Evolutionary conservation across 805 yeast species (phyloP).

Genomic region (Zygosaccharomyces kombuchaensis): DNA sequence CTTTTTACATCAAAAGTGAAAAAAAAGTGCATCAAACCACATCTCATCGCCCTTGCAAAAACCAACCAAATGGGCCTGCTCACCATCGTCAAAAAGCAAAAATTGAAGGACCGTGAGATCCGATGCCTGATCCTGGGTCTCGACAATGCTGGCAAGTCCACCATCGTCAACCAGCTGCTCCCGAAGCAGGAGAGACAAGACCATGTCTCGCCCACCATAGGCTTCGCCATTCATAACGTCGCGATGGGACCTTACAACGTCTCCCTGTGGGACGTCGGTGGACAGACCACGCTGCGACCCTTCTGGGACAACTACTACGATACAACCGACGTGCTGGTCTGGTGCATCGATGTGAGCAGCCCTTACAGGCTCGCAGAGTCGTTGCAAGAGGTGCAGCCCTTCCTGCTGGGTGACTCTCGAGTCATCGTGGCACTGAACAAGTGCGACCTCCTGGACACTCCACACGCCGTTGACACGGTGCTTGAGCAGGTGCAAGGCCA

Average conservation of each 20-base stretch:
- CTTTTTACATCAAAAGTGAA: constrained; percentile 3
- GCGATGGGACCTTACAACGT: constrained; percentile 26
- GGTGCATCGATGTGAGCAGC: constrained; percentile 75
- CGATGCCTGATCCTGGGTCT: constrained; percentile 76
- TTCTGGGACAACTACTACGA: constrained; percentile 95
- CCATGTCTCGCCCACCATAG: constrained; percentile 82
- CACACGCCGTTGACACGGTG: neutral
- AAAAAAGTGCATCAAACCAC: neutral
- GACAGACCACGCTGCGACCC: constrained; percentile 74
- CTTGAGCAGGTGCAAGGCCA: constrained; percentile 1
- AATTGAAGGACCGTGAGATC: constrained; percentile 71
- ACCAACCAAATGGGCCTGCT: constrained; percentile 68
- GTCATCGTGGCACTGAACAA: constrained; percentile 73
- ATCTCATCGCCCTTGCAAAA: neutral
- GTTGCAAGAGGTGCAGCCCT: constrained; percentile 55
- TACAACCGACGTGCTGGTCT: constrained; percentile 67
- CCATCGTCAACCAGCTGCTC: constrained; percentile 61
- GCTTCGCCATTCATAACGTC: constrained; percentile 72
- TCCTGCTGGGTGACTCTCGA: constrained; percentile 53
- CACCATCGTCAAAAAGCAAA: constrained; percentile 75
- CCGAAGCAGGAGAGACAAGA: constrained; percentile 38
- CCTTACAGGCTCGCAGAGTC: constrained; percentile 62
- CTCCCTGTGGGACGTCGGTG: constrained; percentile 88
- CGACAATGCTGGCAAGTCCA: constrained; percentile 89
- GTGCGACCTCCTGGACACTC: constrained; percentile 48